Conservation (phyloP, 305 asterid species). For the Striga hermonthica region DNA sequence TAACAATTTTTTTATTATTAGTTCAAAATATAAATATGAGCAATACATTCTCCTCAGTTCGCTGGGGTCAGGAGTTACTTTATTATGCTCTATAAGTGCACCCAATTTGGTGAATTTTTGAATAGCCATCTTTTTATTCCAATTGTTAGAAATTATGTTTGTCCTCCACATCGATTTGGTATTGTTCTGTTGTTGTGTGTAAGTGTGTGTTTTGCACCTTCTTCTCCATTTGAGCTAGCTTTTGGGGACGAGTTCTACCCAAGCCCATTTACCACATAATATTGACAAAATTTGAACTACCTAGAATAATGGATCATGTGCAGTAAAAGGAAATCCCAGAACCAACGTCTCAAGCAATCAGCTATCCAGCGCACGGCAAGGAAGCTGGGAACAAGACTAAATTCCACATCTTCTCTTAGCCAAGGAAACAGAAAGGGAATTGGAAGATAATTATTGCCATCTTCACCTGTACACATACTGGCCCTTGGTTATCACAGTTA, state of each 20-base stretch:
- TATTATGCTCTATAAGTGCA: no score
- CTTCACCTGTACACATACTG: constrained; percentile 31
- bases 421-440: constrained; percentile 42
- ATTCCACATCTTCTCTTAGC: constrained; percentile 38
- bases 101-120: no score
- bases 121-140: neutral
- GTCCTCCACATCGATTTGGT: neutral
- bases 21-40: no score
- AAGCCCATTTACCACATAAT: constrained; percentile 20
- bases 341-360: constrained; percentile 58
- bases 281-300: neutral
- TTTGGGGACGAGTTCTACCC: neutral
- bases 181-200: no score
- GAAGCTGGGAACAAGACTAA: constrained; percentile 56
- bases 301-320: constrained; percentile 40
- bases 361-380: constrained; percentile 55
- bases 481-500: constrained; percentile 31
- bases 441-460: constrained; percentile 36
- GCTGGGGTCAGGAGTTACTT: no score
- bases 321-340: constrained; percentile 62
- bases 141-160: neutral
- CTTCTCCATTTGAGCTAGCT: neutral
- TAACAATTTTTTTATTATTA: neutral
- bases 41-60: no score
- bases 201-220: neutral